Evolutionary conservation across 257 asterid genomes (phyloP), one percentile per base, ranked within the genome.

Genomic region (Cynanchum wilfordii): DNA sequence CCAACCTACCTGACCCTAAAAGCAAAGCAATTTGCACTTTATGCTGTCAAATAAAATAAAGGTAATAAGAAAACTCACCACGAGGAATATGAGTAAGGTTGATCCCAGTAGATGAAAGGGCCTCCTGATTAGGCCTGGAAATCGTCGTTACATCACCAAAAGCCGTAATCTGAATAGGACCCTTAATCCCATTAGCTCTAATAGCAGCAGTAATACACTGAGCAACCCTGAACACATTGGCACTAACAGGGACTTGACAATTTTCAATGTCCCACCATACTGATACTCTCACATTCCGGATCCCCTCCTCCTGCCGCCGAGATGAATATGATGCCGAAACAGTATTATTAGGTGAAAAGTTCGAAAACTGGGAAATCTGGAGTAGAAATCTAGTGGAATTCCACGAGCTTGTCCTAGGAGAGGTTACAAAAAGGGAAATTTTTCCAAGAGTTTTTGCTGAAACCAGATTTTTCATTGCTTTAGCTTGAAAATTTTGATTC

Each of bases 211-310:
- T 87, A 40, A 94, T 83, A 68, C 82, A 70, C 75, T 85, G 95
- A 68, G 89, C 82, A 74, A 94, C 94, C 75, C 78, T 82, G 54
- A 80, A 88, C 3, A 86, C 97, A 70, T 85, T 91, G 10, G 77
- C 72, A 72, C 86, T 84, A 29, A 59, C 57, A 17, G 97, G 97
- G 24, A 90, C 73, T 30, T 76, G 25, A 57, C 98, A 94, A 72
- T 91, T 94, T 84, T 94, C 98, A 67, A 94, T 89, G 79, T 94
- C 98, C 98, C 98, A 94, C 98, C 97, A 94, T 47, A 94, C 98
- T 3, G 98, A 91, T 1, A 94, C 96, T 79, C 90, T 86, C 49
- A 91, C 96, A 66, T 66, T 73, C 68, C 97, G 90, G 72, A 90
- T 82, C 78, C 87, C 95, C 49, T 91, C 97, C 74, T 87, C 97